A percentile compares a stretch with the other conserved stretches of the same genome.
Evolutionary conservation across 495 filamentous ascomycete species (phyloP).

Genomic region (Usnea hakonensis): DNA sequence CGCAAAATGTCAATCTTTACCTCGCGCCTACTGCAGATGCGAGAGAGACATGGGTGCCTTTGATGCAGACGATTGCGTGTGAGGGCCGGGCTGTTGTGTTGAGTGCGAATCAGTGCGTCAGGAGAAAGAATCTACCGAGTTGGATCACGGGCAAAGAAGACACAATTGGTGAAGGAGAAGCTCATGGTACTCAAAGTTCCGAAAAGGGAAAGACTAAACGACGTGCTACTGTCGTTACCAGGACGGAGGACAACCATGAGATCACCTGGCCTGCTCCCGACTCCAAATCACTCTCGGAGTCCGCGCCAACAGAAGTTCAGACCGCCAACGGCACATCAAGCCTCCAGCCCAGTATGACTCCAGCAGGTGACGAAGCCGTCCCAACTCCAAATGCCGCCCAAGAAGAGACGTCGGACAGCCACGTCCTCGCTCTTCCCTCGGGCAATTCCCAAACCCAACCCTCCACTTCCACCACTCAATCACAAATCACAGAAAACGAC

Average conservation of each 20-base stretch:
- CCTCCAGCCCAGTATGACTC: slow-evolving; percentile 7
- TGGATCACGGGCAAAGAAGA: slow-evolving; percentile 41
- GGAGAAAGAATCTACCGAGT: slow-evolving; percentile 45
- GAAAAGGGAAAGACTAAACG: slow-evolving; percentile 18
- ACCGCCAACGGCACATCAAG: slow-evolving; percentile 7
- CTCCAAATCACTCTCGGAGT: background rate
- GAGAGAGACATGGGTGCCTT: slow-evolving; percentile 72
- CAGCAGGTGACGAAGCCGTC: slow-evolving; percentile 10
- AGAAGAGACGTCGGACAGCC: slow-evolving; percentile 10
- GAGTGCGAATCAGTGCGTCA: slow-evolving; percentile 75
- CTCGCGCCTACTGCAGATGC: slow-evolving; percentile 86
- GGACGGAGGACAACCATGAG: slow-evolving; percentile 45
- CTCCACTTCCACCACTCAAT: background rate
- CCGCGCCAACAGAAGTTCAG: background rate
- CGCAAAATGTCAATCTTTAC: slow-evolving; percentile 88
- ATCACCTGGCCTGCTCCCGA: slow-evolving; percentile 40
- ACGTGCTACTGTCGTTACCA: slow-evolving; percentile 30
- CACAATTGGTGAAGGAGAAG: background rate
- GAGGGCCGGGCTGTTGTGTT: slow-evolving; percentile 86
- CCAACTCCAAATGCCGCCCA: background rate
- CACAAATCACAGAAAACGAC: slow-evolving; percentile 26
- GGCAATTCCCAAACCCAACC: background rate
- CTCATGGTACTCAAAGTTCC: slow-evolving; percentile 13
- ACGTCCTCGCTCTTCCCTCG: slow-evolving; percentile 16
- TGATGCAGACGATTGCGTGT: slow-evolving; percentile 71